Base-by-base conservation (phyloP, 1,284 basidiomycete genomes). In the Marasmius sp. region DNA sequence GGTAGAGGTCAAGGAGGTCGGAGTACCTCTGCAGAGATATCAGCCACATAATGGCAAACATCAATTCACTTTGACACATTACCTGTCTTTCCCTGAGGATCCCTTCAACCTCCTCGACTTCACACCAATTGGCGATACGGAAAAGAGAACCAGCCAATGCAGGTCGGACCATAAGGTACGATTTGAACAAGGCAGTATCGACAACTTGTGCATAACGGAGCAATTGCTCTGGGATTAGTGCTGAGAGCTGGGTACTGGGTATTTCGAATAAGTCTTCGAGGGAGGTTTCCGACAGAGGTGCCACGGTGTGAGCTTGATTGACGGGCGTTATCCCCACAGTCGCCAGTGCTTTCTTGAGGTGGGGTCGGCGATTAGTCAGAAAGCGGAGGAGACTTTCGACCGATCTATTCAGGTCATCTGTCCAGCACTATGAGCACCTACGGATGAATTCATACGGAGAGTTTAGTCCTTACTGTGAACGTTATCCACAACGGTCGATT, bases 171-270 rank as follows among this genome's bases (percentile, higher is more conserved):
- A 92, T 81, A 20, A 99, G 78, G 73, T 97, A 98, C 9, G 91
- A 91, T 76, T 97, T 97, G 79, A 99, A 96, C 65, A 99, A 77
- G 8, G 93, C 95, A 0, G 97, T 99, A 72, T 99, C 95, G 20
- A 98, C 92, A 20, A 98, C 88, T 75, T 97, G 95, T 0, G 95
- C 96, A 57, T 92, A 92, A 27, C 92, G 84, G 37, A 95, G 81
- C 6, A 97, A 81, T 65, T 97, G 88, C 61, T 92, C 90, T 0
- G 93, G 87, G 0, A 85, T 88, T 14, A 97, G 79, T 4, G 85
- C 80, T 0, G 85, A 75, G 37, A 95, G 76, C 0, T 92, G 87
- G 0, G 85, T 80, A 65, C 92, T 66, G 0, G 94, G 94, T 3
- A 94, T 76, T 0, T 80, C 77, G 55, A 94, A 87, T 2, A 97